Base-by-base conservation (phyloP, 2,329 filamentous ascomycete genomes). In the Colletotrichum trifolii region DNA sequence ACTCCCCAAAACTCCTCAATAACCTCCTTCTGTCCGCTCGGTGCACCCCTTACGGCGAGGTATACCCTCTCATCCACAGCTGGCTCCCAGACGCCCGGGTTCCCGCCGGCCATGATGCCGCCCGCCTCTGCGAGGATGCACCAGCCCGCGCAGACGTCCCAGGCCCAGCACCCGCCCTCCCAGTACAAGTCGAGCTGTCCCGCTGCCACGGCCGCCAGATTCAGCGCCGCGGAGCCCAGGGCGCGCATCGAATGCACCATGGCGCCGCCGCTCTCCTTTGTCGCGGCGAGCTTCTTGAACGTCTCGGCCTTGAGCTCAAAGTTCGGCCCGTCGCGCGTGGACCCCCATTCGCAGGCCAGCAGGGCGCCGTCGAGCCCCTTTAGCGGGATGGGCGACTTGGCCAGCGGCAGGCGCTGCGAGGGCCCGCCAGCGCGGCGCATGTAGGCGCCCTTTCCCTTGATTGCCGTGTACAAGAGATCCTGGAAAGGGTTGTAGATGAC, bases 141-240 rank as follows among this genome's bases (percentile, higher is more conserved):
- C 92, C 91, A 94, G 0, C 89, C 92, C 6, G 92, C 92, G 73
- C 90, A 92, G 2, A 95, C 92, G 75, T 95, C 92, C 92, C 92
- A 95, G 2, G 91, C 91, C 86, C 91, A 95, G 76, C 91, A 93
- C 0, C 92, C 92, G 42, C 90, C 91, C 78, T 95, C 92, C 92
- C 92, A 95, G 75, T 93, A 95, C 25, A 87, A 71, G 74, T 95
- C 92, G 34, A 93, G 70, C 74, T 88, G 84, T 0, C 92, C 92
- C 9, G 87, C 85, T 3, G 92, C 92, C 4, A 93, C 89, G 43
- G 83, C 85, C 62, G 90, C 92, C 15, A 94, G 76, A 75, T 94
- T 94, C 71, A 95, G 79, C 45, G 92, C 92, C 8, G 92, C 92
- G 54, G 85, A 89, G 2, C 92, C 92, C 67, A 93, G 77, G 40